Base-by-base conservation (phyloP, 164 flowering plant species). In the Pachysandra terminalis region DNA sequence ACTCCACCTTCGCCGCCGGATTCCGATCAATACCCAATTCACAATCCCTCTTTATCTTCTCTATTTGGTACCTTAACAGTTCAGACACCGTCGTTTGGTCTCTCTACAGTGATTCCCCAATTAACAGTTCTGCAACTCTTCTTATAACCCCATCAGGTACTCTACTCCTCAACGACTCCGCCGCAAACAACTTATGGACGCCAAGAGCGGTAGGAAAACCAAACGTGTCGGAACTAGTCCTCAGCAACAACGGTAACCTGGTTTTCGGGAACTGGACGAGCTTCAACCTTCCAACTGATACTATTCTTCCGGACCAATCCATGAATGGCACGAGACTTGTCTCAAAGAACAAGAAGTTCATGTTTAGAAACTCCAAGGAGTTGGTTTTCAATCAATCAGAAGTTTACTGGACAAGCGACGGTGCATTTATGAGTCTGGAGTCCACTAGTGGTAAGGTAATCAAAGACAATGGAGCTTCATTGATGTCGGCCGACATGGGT, bases 1-100 rank as follows among this genome's bases (percentile, higher is more conserved):
- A 83, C 69, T 76, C 84, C 68, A 67, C 71, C 73, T 90, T 90
- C 73, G 80, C 89, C 32, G 92, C 97, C 22, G 94, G 94, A 0
- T 90, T 90, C 68, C 77, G 14, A 9, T 72, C 71, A 0, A 9
- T 64, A 41, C 70, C 77, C 56, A 54, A 28, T 17, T 64, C 87
- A 17, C 64, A 68, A 21, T 40, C 54, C 10, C 79, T 32, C 68
- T 88, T 65, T 72, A 73, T 55, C 66, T 90, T 90, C 85, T 82
- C 90, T 0, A 59, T 90, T 45, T 88, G 88, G 90, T 86, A 74
- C 80, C 45, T 19, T 58, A 75, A 77, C 66, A 53, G 71, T 65
- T 52, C 75, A 7, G 17, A 32, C 7, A 68, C 82, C 32, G 59
- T 73, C 16, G 81, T 85, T 19, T 89, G 91, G 91, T 81, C 86